Conservation (phyloP, 140 eudicot genomes). For the Oenanthe javanica region DNA sequence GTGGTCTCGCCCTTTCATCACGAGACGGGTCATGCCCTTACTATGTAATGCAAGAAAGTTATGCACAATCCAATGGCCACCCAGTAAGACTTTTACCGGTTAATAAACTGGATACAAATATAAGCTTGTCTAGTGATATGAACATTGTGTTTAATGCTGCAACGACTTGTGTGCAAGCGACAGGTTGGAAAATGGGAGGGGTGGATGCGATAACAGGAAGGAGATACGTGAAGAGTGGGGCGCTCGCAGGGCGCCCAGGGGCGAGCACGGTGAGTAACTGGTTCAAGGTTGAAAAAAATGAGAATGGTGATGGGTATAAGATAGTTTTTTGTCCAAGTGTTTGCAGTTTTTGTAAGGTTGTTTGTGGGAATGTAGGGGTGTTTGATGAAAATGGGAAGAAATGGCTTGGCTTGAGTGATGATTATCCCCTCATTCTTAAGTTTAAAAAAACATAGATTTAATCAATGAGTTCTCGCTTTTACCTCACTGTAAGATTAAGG, state of each 20-base stretch:
- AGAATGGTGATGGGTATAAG: constrained; percentile 46
- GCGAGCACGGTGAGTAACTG: constrained; percentile 45
- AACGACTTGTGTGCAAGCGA: constrained; percentile 58
- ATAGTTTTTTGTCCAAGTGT: constrained; percentile 70
- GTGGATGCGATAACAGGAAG: constrained; percentile 30
- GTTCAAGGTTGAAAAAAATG: constrained; percentile 64
- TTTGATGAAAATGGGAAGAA: constrained; percentile 48
- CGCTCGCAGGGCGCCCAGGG: constrained; percentile 51
- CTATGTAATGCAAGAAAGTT: constrained; percentile 46
- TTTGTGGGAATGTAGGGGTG: constrained; percentile 68
- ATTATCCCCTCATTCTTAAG: constrained; percentile 38
- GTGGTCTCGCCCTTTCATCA: constrained; percentile 57
- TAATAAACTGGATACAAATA: constrained; percentile 19
- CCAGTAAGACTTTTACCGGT: constrained; percentile 40
- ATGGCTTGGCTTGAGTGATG: constrained; percentile 62
- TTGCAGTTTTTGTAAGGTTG: constrained; percentile 53
- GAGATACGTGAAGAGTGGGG: constrained; percentile 54
- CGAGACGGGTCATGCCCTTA: constrained; percentile 53
- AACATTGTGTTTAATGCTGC: constrained; percentile 55
- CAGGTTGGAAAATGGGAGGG: constrained; percentile 51
- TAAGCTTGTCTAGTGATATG: constrained; percentile 42
- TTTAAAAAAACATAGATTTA: constrained; percentile 33
- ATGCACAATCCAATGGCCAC: constrained; percentile 42
- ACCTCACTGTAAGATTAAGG: background rate
- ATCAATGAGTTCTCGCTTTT: background rate